phyloP scores from a whole-genome alignment of 78 protist genomes.

The Dictyostelium intermedium region DNA sequence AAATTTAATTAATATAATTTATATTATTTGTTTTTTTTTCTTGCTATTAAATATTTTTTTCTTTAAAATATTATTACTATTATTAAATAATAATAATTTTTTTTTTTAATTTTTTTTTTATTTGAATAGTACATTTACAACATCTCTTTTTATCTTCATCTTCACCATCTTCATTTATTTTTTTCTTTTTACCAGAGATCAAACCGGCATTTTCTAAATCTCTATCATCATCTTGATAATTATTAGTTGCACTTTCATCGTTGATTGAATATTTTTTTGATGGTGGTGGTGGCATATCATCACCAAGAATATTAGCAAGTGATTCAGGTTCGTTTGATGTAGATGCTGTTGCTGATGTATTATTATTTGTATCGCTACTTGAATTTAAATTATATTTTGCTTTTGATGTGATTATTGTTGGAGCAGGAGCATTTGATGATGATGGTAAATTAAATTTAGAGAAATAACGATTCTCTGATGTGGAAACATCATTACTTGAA shows the following conservation, averaged over 20 bases:
- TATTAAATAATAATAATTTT: background rate
- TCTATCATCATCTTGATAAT: background rate
- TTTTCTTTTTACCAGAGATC: slow-evolving; percentile 40
- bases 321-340: background rate
- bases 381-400: background rate
- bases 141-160: slow-evolving; percentile 34
- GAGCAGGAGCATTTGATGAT: background rate
- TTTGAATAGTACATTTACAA: slow-evolving; percentile 71
- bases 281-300: background rate
- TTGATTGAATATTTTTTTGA: background rate
- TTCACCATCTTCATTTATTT: background rate
- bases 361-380: background rate
- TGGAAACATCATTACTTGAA: slow-evolving; percentile 19
- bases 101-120: background rate
- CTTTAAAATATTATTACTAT: too few species aligned
- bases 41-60: too few species aligned
- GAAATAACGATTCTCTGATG: slow-evolving; percentile 28
- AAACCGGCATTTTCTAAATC: background rate
- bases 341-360: background rate
- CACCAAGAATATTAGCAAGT: background rate
- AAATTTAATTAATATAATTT: background rate
- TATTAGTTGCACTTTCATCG: background rate
- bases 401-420: slow-evolving; percentile 15
- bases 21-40: background rate
- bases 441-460: slow-evolving; percentile 30